Evolutionary conservation across 2,329 filamentous ascomycete genomes (phyloP), one percentile per base, ranked within the genome.

Genomic region (Talaromyces albobiverticillius): DNA sequence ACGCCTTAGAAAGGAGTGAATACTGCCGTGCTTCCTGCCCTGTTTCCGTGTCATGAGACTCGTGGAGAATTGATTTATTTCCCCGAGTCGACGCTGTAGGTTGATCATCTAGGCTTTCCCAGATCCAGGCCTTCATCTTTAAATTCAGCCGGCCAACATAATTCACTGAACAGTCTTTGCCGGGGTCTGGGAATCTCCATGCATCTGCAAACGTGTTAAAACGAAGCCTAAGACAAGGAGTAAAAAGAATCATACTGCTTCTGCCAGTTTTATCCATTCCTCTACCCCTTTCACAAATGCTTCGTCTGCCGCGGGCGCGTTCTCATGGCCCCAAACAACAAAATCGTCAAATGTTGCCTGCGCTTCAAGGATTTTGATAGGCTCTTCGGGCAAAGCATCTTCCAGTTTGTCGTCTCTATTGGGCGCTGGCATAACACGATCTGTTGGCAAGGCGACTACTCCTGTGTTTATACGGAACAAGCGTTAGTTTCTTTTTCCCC

Each of bases 291-390:
- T 86, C 4, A 89, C 76, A 67, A 90, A 94, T 1, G 81, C 76
- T 71, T 96, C 90, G 25, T 77, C 77, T 0, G 78, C 77, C 56
- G 87, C 84, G 5, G 84, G 84, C 47, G 82, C 62, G 1, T 74
- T 71, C 61, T 94, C 91, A 68, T 96, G 91, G 0, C 82, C 86
- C 92, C 92, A 97, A n/a, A 96, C 79, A 3, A 90, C 73, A 48
- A 96, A 69, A 52, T 88, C 79, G 6, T 90, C 83, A 66, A 96
- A 96, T 14, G 78, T 78, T 1, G 84, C 85, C 18, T 85, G 77
- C 41, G 83, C 76, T 48, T 88, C 80, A 61, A 93, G 70, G 1
- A 80, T 73, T 18, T 77, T 77, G 9, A 83, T 80, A 1, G 81
- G 77, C 22, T 81, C 76, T 11, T 75, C 68, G 7, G 66, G 74